Evolutionary conservation across 2,329 filamentous ascomycete species (phyloP), one percentile per base, ranked within the genome.

Genomic region (Waltergamsia citrina): DNA sequence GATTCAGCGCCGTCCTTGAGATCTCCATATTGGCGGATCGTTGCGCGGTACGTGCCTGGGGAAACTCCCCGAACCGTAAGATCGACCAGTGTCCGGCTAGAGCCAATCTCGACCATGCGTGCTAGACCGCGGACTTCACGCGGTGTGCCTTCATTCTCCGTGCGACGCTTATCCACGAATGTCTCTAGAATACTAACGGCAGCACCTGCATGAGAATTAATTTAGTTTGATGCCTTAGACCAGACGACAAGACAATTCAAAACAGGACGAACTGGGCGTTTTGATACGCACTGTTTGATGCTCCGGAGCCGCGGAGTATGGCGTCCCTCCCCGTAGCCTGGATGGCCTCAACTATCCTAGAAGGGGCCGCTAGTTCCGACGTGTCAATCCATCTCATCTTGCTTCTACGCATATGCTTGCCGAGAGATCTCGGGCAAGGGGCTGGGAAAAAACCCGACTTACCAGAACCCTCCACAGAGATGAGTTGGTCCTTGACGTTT

Each of bases 151-250:
- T 59, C 57, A 34, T 56, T 50, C n/a, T 52, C 42, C 27, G 45
- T 49, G 36, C 78, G 71, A 37, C 59, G 57, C 24, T 58, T 62
- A 29, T 78, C 71, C 50, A 85, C 78, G 45, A 71, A 78, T 37
- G 86, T 93, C 66, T 98, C 92, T 40, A 98, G 76, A 51, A 98
- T 96, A 60, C 88, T 94, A 28, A 98, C 92, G 29, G 90, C 86
- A 20, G 87, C 85, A 53, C 76, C 82, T 76, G 44, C n/a, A n/a
- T n/a, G n/a, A n/a, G n/a, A n/a, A n/a, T n/a, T n/a, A n/a, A n/a
- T n/a, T n/a, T n/a, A n/a, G n/a, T n/a, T n/a, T n/a, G n/a, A n/a
- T n/a, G n/a, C n/a, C n/a, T n/a, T n/a, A n/a, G n/a, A n/a, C n/a
- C n/a, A n/a, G n/a, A n/a, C n/a, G n/a, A n/a, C n/a, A n/a, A n/a